phyloP scores from a whole-genome alignment of 129 eudicot species.

The Rutidosis leptorrhynchoides region DNA sequence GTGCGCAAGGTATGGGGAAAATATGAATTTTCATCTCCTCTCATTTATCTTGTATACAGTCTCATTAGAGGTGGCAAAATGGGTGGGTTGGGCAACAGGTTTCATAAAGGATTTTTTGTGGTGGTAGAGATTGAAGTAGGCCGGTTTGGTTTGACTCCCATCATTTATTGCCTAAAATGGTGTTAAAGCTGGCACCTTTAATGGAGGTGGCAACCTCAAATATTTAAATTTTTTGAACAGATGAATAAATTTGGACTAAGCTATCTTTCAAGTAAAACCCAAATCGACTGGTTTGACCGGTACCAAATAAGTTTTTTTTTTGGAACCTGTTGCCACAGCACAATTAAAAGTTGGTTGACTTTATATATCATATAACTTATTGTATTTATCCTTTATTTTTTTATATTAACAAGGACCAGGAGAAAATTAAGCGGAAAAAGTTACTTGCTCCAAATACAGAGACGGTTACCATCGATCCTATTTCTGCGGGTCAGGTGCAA shows the following conservation, averaged over 20 bases:
- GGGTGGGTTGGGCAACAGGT: neutral
- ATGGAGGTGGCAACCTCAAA: neutral
- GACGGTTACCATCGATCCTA: slow-evolving; percentile 33
- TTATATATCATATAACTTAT: neutral
- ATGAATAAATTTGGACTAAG: neutral
- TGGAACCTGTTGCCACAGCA: neutral
- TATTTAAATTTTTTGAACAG: neutral
- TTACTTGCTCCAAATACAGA: slow-evolving; percentile 37
- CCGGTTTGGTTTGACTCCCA: neutral
- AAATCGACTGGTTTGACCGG: neutral
- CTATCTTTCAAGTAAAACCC: neutral
- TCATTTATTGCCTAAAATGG: neutral
- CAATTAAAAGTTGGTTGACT: neutral
- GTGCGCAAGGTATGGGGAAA: slow-evolving; percentile 49
- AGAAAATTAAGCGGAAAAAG: slow-evolving; percentile 61
- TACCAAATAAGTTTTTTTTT: neutral
- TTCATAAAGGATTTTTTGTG: neutral
- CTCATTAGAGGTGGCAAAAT: slow-evolving; percentile 8
- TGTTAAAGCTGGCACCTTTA: neutral
- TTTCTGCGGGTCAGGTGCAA: slow-evolving; percentile 39
- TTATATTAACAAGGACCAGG: slow-evolving; percentile 44
- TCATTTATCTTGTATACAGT: neutral
- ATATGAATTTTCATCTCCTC: neutral
- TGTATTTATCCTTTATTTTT: neutral
- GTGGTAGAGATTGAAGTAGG: neutral